These are phyloP conservation scores for Berberis vulgaris DNA, from an alignment of 164 flowering plant genomes.

Conservation along the genomic window DNA sequence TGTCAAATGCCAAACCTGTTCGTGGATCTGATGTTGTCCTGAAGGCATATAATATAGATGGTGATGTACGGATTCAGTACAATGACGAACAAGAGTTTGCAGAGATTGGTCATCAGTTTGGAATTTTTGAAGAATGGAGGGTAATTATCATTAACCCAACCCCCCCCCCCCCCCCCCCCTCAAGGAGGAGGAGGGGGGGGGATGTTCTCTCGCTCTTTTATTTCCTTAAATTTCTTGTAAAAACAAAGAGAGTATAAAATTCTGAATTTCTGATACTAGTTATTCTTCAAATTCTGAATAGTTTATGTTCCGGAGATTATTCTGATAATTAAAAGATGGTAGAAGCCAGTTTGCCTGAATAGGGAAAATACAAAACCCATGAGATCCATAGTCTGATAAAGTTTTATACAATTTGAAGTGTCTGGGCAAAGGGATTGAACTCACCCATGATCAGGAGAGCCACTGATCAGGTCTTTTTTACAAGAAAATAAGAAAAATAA, in stretches of 20 bases:
- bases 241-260: too few species aligned
- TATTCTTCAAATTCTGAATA: neutral
- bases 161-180: neutral
- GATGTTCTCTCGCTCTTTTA: neutral
- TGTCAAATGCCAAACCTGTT: slow-evolving; percentile 68
- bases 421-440: neutral
- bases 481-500: neutral
- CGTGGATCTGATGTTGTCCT: slow-evolving; percentile 55
- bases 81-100: slow-evolving; percentile 63
- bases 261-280: too few species aligned
- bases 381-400: neutral
- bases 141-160: slow-evolving; percentile 18
- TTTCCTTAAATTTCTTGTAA: neutral
- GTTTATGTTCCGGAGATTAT: neutral
- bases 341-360: neutral
- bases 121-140: slow-evolving; percentile 98
- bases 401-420: neutral
- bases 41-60: slow-evolving; percentile 64
- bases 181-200: neutral
- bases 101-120: slow-evolving; percentile 72
- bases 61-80: slow-evolving; percentile 82
- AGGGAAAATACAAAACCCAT: neutral
- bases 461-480: neutral
- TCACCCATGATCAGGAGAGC: neutral
- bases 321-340: neutral